Evolutionary conservation across 2,329 filamentous ascomycete species (phyloP), one percentile per base, ranked within the genome.

Genomic region (Cytospora piceae): DNA sequence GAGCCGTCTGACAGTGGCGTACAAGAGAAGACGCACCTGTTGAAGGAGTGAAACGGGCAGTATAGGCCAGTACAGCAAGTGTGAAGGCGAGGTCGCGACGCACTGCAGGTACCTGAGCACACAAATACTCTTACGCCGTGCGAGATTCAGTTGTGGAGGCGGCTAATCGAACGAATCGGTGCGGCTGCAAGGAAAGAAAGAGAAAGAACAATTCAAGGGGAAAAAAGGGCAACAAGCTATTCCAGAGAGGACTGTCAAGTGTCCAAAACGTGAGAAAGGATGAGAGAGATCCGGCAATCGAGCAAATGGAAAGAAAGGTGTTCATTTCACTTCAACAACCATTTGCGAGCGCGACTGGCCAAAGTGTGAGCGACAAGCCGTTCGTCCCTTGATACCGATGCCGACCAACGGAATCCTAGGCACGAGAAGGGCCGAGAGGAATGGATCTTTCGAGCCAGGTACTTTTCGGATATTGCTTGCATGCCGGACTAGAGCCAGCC

Each of bases 131-230:
- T 61, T 22, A 29, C 61, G 61, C 46, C 46, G 46, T 49, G 46
- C 46, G 46, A 49, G 46, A 8, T 49, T 49, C 46, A 61, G 49
- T 54, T 66, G 63, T 67, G 66, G 63, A 63, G 66, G 66, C 66
- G 56, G 66, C 66, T 74, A 72, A 71, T 51, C 51, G 62, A 67
- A 54, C 54, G 59, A 67, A 64, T 58, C 53, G 63, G 8, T 67
- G 56, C 56, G 49, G 56, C 66, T 67, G 42, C 20, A 64, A 54
- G 55, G n/a, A 22, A 31, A 64, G 15, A 53, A 64, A 52, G 34
- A 61, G 34, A 24, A 37, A 61, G 58, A 61, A 31, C 24, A 64
- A 60, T 32, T 53, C 27, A 31, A 56, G 24, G 67, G 63, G 56
- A 37, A 39, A 58, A 68, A 58, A 65, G 56, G 65, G 55, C 55